phyloP scores from a whole-genome alignment of 2,329 filamentous ascomycete species.

The Phialemoniopsis sp. region DNA sequence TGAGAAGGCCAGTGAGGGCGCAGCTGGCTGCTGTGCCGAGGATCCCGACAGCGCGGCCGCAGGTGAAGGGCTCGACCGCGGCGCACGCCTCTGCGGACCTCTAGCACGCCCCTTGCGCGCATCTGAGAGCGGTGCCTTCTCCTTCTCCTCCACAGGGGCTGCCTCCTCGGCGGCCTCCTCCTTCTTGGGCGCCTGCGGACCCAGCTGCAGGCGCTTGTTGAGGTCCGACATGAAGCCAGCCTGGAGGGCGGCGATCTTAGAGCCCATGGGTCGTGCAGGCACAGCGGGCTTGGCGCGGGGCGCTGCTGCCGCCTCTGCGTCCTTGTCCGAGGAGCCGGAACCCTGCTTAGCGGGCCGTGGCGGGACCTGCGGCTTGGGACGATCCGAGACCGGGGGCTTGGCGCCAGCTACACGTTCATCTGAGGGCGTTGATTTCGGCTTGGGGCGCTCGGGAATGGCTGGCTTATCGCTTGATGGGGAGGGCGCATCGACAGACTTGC shows the following conservation, averaged over 20 bases:
- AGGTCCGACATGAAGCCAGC: constrained; percentile 90
- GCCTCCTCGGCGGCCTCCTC: constrained; percentile 61
- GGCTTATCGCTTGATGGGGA: constrained; percentile 30
- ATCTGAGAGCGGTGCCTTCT: constrained; percentile 79
- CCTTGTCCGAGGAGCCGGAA: constrained; percentile 29
- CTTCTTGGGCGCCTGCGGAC: constrained; percentile 77
- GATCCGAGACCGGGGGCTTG: constrained; percentile 42
- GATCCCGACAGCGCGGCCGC: constrained; percentile 20
- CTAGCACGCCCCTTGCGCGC: constrained; percentile 86
- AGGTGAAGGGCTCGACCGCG: constrained; percentile 20
- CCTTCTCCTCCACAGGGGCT: constrained; percentile 49
- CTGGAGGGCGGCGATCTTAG: constrained; percentile 88
- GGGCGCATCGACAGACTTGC: constrained; percentile 30
- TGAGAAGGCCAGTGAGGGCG: constrained; percentile 43
- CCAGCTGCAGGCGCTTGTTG: constrained; percentile 82
- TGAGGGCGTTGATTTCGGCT: constrained; percentile 37
- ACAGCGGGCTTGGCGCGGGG: constrained; percentile 79
- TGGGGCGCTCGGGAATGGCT: constrained; percentile 47
- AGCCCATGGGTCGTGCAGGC: constrained; percentile 71
- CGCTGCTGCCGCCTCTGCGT: constrained; percentile 35
- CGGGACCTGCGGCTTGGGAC: constrained; percentile 59
- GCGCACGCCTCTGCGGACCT: constrained; percentile 64
- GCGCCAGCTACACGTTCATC: constrained; percentile 23
- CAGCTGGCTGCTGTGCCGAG: constrained; percentile 21
- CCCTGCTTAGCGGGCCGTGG: constrained; percentile 53